phyloP scores from a whole-genome alignment of 257 asterid species.

The Penstemon eatonii region DNA sequence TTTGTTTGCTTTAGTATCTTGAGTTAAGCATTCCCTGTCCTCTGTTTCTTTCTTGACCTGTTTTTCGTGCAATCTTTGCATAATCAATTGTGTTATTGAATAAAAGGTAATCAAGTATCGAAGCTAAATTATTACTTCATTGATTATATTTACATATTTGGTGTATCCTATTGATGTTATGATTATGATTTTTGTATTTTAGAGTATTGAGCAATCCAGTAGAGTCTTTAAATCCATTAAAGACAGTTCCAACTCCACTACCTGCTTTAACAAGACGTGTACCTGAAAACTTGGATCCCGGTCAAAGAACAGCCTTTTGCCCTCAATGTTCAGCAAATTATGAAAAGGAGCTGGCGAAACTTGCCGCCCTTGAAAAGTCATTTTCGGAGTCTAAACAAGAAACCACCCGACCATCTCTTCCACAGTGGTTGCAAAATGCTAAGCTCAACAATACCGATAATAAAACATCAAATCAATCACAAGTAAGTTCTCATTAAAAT shows the following conservation, averaged over 20 bases:
- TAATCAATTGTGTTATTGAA: not conserved
- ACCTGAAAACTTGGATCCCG: constrained; percentile 46
- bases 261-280: constrained; percentile 35
- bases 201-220: constrained; percentile 51
- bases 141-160: not conserved
- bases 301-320: constrained; percentile 44
- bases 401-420: constrained; percentile 46
- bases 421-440: constrained; percentile 83
- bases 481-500: constrained; percentile 39
- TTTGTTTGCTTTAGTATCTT: constrained; percentile 19
- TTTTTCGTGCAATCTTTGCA: not conserved
- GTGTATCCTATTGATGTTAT: not conserved
- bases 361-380: constrained; percentile 60
- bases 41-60: not conserved
- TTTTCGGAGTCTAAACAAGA: constrained; percentile 50
- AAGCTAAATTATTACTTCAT: not conserved
- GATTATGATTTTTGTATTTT: constrained; percentile 26
- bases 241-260: constrained; percentile 34
- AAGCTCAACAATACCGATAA: constrained; percentile 43
- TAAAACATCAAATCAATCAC: constrained; percentile 43
- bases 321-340: constrained; percentile 61
- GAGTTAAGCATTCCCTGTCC: not conserved
- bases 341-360: constrained; percentile 57
- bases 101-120: not conserved
- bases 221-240: constrained; percentile 47